A percentile compares a stretch with the other conserved stretches of the same genome.
Conservation (phyloP, 306 rosid genomes). For the Herpetospermum pedunculosum region DNA sequence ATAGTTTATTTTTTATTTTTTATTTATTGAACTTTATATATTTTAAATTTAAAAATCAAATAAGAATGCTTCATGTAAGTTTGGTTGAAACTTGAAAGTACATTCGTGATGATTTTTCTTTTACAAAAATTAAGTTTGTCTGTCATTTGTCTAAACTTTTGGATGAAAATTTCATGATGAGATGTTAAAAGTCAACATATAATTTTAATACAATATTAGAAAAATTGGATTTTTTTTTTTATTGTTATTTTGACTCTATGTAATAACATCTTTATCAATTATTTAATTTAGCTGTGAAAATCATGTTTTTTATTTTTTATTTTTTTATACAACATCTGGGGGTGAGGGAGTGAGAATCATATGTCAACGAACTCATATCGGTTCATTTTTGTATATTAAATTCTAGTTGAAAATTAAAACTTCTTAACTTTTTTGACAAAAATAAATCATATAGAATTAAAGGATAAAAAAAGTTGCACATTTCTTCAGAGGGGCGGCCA, state of each 20-base stretch:
- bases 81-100: not conserved
- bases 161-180: not conserved
- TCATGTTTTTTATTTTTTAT: too few relatives aligned
- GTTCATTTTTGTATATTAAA: not conserved
- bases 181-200: not conserved
- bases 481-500: too few relatives aligned
- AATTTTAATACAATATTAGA: not conserved
- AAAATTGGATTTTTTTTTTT: not conserved
- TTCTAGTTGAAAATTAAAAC: not conserved
- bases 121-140: not conserved
- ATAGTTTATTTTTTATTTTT: too few relatives aligned
- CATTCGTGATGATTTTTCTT: not conserved
- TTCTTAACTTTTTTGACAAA: not conserved
- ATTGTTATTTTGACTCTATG: not conserved
- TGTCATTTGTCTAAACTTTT: not conserved
- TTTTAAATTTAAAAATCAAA: not conserved
- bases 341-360: too few relatives aligned
- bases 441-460: not conserved
- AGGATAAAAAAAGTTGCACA: too few relatives aligned
- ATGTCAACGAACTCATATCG: not conserved
- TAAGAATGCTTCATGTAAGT: not conserved
- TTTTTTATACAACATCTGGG: too few relatives aligned
- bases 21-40: not conserved
- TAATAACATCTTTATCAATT: not conserved
- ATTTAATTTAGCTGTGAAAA: not conserved